Evolutionary conservation across 805 yeast species (phyloP).

Genomic region (Cyberlindnera mississippiensis): DNA sequence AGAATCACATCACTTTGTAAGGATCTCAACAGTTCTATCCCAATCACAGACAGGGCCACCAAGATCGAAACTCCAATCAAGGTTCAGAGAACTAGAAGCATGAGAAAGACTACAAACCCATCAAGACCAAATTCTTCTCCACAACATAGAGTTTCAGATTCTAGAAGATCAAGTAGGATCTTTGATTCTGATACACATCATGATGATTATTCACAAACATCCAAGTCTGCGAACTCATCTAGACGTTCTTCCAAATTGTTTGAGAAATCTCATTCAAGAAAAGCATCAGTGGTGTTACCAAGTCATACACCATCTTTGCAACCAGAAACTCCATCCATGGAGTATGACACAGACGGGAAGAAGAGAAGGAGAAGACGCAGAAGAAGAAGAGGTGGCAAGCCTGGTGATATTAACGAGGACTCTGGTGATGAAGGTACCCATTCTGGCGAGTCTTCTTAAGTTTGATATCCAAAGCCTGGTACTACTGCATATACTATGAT

Average conservation of each 20-base stretch:
- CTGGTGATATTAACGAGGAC: neutral
- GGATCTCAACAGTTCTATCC: slow-evolving; percentile 23
- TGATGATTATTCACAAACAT: neutral
- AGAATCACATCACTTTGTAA: slow-evolving; percentile 20
- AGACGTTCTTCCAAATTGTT: slow-evolving; percentile 7
- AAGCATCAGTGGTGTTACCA: neutral
- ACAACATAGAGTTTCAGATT: neutral
- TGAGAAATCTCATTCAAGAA: slow-evolving; percentile 3
- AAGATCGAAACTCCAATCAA: slow-evolving; percentile 8
- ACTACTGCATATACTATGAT: too few species aligned
- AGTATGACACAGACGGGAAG: slow-evolving; percentile 2
- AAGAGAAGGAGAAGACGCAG: slow-evolving; percentile 17
- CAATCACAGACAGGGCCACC: slow-evolving; percentile 19
- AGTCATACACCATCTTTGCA: neutral
- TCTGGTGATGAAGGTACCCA: slow-evolving; percentile 3
- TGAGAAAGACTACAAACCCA: neutral
- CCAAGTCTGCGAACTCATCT: slow-evolving; percentile 4
- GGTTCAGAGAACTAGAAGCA: slow-evolving; percentile 7
- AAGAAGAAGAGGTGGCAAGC: slow-evolving; percentile 6
- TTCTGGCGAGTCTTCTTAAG: slow-evolving; percentile 6
- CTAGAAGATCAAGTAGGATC: slow-evolving; percentile 13
- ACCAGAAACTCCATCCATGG: neutral
- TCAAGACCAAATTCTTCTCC: slow-evolving; percentile 1
- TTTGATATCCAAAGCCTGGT: neutral
- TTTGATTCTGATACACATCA: slow-evolving; percentile 3